Evolutionary conservation across 768 basidiomycete species (phyloP), one percentile per base, ranked within the genome.

Genomic region (Rhizopogon vesiculosus): DNA sequence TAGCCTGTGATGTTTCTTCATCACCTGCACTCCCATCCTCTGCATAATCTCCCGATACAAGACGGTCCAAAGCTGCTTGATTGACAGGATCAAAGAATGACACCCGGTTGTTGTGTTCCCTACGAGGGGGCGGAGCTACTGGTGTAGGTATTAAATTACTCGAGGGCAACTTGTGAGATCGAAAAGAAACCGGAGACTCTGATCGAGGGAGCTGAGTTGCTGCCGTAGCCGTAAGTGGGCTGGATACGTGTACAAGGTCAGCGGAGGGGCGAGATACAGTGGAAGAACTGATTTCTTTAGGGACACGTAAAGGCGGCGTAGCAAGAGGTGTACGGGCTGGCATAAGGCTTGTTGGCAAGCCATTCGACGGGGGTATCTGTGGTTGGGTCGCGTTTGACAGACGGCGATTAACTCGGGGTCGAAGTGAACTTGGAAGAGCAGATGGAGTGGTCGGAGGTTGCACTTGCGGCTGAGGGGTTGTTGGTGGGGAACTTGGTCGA

Each of bases 11-110:
- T 54, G 81, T 84, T 62, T 91, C 90, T 52, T 88, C 87, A 54
- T 86, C 86, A 12, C 77, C 82, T 15, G 81, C 80, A 8, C 72
- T 74, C 29, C 83, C 84, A 25, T 79, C 80, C 9, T 71, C 66
- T 25, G 67, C 76, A 55, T 75, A 72, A 35, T 68, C 67, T 3
- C 70, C 72, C 31, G 77, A 76, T 15, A 93, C 78, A 15, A 94
- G 74, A 2, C 88, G 81, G 62, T 92, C 89, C 15, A 91, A 75
- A 25, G 77, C 70, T 28, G 79, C 81, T 72, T 93, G 89, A 65
- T 93, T 90, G 12, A 81, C 72, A 31, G 86, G 87, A 66, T 93
- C 90, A 62, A 88, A 93, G 66, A 88, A 91, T 0, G 91, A 92
- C 19, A 94, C 80, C 25, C 89, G 81, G 25, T 85, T 82, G 59